These are phyloP conservation scores for Xylaria flabelliformis DNA, from an alignment of 495 filamentous ascomycete genomes.

Conservation along the genomic window DNA sequence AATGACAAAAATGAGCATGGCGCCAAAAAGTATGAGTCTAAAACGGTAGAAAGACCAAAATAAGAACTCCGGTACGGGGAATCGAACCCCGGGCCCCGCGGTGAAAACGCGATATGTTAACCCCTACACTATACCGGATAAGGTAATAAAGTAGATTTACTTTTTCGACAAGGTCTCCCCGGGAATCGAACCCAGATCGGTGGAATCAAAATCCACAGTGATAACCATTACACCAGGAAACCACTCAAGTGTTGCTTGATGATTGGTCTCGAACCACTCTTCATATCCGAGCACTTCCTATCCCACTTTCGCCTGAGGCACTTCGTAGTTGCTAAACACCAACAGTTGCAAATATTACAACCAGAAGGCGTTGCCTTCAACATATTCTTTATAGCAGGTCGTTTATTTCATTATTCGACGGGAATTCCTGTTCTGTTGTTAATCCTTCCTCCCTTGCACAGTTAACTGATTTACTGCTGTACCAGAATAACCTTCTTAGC, in stretches of 20 bases:
- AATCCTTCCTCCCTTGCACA: background rate
- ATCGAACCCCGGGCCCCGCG: slow-evolving; percentile 59
- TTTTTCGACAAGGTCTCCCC: slow-evolving; percentile 35
- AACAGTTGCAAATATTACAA: too few species aligned
- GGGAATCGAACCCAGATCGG: slow-evolving; percentile 47
- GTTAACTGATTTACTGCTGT: background rate
- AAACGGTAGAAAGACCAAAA: too few species aligned
- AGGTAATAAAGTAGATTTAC: background rate
- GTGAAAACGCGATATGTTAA: slow-evolving; percentile 35
- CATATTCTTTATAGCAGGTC: background rate
- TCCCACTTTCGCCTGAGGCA: too few species aligned
- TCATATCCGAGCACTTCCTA: too few species aligned
- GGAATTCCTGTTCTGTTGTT: background rate
- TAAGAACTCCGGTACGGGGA: slow-evolving; percentile 53
- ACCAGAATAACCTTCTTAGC: background rate
- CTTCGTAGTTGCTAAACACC: too few species aligned
- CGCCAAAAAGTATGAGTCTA: background rate
- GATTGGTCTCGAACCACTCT: too few species aligned
- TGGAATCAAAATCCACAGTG: slow-evolving; percentile 48
- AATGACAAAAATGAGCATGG: too few species aligned
- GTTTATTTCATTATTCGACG: background rate
- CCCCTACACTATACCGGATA: slow-evolving; percentile 29
- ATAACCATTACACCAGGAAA: slow-evolving; percentile 48
- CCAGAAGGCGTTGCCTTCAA: too few species aligned
- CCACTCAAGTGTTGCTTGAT: slow-evolving; percentile 8